Base-by-base conservation (phyloP, 2,329 filamentous ascomycete species). In the Lasiodiplodia hormozganensis region DNA sequence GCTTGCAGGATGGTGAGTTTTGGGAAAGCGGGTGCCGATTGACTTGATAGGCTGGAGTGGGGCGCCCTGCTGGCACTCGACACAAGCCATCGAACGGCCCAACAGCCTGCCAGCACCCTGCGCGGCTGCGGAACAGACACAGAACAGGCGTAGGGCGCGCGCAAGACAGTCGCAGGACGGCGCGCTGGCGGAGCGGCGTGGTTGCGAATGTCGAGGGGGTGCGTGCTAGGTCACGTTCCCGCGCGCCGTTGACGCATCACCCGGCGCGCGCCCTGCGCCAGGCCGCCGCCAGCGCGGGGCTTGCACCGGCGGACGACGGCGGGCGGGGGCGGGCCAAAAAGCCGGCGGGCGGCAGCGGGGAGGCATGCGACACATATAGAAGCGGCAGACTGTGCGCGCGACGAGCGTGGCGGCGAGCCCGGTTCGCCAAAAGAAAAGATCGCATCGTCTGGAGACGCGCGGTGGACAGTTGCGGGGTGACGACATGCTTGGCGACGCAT, bases 31-130 rank as follows among this genome's bases (percentile, higher is more conserved):
- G 68, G 62, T 67, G 65, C 65, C 68, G 68, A 67, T 47, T 57
- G 31, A 68, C 67, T 28, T 70, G 71, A 72, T 73, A 73, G 72
- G 71, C 70, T 68, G 51, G 62, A 52, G 66, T 68, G 66, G 60
- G 60, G 58, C 67, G 60, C 58, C 51, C 51, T 65, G 58, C 56
- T 65, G 66, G 66, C 66, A 68, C 47, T 64, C 47, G 49, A 54
- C 66, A 58, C 56, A 62, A 62, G 66, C 66, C 66, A 62, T 68
- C 49, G 23, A 25, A 62, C 57, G 66, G 56, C 38, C 66, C 66
- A 54, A 49, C 56, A 68, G 56, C 54, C 54, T 68, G 66, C 57
- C 56, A 68, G 56, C 57, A 58, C 66, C 65, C 49, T 54, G 47
- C 47, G 56, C 66, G 47, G 54, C 56, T 34, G 56, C 66, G 57